Conservation (phyloP, 345 rosid species). For the Salix purpurea region DNA sequence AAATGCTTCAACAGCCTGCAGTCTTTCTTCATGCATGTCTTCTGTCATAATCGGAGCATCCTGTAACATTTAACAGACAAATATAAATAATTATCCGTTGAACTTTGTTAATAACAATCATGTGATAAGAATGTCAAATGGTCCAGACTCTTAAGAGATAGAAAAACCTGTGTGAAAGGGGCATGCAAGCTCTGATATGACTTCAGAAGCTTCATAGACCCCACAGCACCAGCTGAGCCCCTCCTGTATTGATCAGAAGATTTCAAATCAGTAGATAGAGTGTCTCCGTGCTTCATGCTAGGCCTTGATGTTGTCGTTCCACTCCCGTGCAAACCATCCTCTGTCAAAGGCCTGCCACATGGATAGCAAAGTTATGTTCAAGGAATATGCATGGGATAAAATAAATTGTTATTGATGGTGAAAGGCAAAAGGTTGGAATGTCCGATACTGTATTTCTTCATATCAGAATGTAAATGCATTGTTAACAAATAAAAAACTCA, state of each 20-base stretch:
- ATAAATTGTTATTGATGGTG: not conserved
- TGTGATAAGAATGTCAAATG: not conserved
- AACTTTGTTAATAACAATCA: not conserved
- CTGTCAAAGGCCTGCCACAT: conserved; percentile 31
- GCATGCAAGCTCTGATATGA: conserved; percentile 77
- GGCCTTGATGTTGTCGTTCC: conserved; percentile 15
- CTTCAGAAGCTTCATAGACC: conserved; percentile 84
- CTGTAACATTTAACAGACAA: conserved; percentile 34
- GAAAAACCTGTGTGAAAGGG: conserved; percentile 84
- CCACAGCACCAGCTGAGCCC: conserved; percentile 85
- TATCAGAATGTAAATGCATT: not conserved
- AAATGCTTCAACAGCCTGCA: conserved; percentile 78
- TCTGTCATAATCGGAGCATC: conserved; percentile 93
- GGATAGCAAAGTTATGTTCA: conserved; percentile 11
- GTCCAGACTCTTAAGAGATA: conserved; percentile 5
- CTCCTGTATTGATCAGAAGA: conserved; percentile 47
- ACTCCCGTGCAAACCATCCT: conserved; percentile 24
- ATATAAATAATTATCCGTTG: not conserved
- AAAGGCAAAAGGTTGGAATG: not conserved
- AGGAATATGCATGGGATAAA: not conserved
- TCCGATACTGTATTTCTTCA: not conserved
- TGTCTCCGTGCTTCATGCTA: conserved; percentile 29
- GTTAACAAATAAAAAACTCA: not conserved
- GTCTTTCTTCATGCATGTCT: conserved; percentile 99
- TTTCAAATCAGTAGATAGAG: conserved; percentile 28